These are phyloP conservation scores for Diutina scorzettiae DNA, from an alignment of 1,139 yeast genomes.

Conservation along the genomic window DNA sequence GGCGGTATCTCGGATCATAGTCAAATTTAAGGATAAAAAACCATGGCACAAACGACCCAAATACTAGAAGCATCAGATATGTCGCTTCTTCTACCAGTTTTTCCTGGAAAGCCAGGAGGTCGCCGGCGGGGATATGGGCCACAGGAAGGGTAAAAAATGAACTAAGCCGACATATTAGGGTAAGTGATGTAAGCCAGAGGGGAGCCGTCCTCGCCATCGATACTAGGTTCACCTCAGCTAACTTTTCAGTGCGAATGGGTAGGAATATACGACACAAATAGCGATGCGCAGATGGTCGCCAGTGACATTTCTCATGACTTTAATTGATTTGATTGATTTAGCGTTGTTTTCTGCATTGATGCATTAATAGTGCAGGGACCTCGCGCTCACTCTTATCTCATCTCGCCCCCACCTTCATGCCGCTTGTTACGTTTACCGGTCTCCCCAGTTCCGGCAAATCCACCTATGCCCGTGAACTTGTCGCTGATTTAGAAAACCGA, in stretches of 20 bases:
- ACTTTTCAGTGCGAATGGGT: too few species aligned
- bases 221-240: too few species aligned
- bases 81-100: conserved; percentile 3
- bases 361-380: too few species aligned
- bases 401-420: too few species aligned
- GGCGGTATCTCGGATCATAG: background rate
- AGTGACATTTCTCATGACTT: too few species aligned
- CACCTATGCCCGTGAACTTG: conserved; percentile 51
- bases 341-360: too few species aligned
- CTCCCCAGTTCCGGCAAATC: conserved; percentile 82
- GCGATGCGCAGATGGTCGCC: too few species aligned
- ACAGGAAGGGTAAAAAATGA: conserved; percentile 2
- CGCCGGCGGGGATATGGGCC: conserved; percentile 1
- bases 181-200: background rate
- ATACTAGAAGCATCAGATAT: conserved; percentile 3
- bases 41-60: conserved; percentile 4
- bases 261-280: too few species aligned
- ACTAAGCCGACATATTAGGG: background rate
- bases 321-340: too few species aligned
- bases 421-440: conserved; percentile 74
- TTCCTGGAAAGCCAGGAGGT: background rate
- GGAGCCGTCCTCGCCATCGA: too few species aligned
- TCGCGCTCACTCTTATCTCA: too few species aligned
- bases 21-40: conserved; percentile 1
- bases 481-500: conserved; percentile 31